phyloP scores from a whole-genome alignment of 768 basidiomycete species.

The Filobasidium floriforme region DNA sequence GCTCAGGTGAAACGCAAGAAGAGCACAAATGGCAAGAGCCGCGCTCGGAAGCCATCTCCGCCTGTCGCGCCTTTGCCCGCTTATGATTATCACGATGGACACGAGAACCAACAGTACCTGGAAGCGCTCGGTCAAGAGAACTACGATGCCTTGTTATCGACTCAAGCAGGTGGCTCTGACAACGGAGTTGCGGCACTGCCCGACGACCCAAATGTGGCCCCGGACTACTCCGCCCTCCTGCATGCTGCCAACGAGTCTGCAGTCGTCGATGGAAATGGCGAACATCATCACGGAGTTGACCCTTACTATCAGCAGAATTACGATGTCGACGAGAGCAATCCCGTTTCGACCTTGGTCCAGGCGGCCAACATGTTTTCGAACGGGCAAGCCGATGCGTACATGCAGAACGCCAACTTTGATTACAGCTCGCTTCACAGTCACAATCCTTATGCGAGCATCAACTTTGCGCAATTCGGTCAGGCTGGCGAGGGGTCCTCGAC shows the following conservation, averaged over 20 bases:
- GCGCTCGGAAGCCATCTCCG: neutral
- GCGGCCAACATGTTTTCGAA: constrained; percentile 5
- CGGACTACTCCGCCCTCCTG: neutral
- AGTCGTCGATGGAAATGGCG: neutral
- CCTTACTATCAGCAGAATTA: neutral
- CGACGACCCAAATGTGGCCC: neutral
- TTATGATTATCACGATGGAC: neutral
- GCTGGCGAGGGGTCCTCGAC: neutral
- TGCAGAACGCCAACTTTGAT: constrained; percentile 8
- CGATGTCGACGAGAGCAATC: neutral
- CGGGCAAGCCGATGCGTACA: constrained; percentile 5
- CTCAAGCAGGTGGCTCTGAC: neutral
- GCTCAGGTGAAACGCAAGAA: neutral
- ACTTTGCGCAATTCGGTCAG: constrained; percentile 1
- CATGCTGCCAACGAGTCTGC: neutral
- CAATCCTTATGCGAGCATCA: neutral
- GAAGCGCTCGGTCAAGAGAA: constrained; percentile 9
- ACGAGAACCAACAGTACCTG: constrained; percentile 6
- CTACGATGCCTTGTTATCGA: constrained; percentile 1
- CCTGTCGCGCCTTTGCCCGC: constrained; percentile 1
- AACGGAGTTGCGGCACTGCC: neutral
- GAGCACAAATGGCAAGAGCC: neutral
- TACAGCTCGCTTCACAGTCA: neutral
- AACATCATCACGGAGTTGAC: neutral
- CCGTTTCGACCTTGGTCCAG: constrained; percentile 6